Conservation (phyloP, 805 yeast genomes). For the Saccharomycopsis selenospora region DNA sequence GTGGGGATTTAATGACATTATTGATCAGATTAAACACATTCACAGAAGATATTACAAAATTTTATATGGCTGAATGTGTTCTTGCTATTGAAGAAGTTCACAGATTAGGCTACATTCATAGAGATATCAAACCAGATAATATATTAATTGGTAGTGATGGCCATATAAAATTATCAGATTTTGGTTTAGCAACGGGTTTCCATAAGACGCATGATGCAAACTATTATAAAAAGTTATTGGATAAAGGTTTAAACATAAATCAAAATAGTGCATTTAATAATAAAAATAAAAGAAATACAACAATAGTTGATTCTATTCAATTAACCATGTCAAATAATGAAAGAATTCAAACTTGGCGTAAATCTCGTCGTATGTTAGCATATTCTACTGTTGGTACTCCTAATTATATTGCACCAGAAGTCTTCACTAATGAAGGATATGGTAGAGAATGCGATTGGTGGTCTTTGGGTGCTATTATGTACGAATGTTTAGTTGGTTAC, state of each 20-base stretch:
- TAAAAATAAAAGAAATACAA: constrained; percentile 20
- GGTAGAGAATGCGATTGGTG: constrained; percentile 99
- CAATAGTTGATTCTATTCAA: constrained; percentile 55
- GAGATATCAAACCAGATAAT: constrained; percentile 97
- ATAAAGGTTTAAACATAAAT: constrained; percentile 36
- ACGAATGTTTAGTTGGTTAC: constrained; percentile 94
- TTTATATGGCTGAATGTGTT: constrained; percentile 94
- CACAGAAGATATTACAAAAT: constrained; percentile 86
- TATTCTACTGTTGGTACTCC: constrained; percentile 96
- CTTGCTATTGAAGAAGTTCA: constrained; percentile 92
- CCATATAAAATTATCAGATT: constrained; percentile 63
- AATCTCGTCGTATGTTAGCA: constrained; percentile 86
- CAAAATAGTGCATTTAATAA: constrained; percentile 4
- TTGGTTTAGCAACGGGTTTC: constrained; percentile 84
- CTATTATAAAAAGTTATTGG: constrained; percentile 76
- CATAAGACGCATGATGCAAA: constrained; percentile 88
- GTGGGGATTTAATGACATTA: constrained; percentile 93
- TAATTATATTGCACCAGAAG: constrained; percentile 93
- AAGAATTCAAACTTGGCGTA: constrained; percentile 95
- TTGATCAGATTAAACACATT: constrained; percentile 89
- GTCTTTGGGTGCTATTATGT: constrained; percentile 95
- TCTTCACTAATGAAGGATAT: constrained; percentile 85
- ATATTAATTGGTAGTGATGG: constrained; percentile 77
- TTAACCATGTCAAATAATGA: constrained; percentile 92
- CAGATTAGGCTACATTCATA: constrained; percentile 86